phyloP scores from a whole-genome alignment of 2,329 filamentous ascomycete genomes.

The Verticillium tricorpus region DNA sequence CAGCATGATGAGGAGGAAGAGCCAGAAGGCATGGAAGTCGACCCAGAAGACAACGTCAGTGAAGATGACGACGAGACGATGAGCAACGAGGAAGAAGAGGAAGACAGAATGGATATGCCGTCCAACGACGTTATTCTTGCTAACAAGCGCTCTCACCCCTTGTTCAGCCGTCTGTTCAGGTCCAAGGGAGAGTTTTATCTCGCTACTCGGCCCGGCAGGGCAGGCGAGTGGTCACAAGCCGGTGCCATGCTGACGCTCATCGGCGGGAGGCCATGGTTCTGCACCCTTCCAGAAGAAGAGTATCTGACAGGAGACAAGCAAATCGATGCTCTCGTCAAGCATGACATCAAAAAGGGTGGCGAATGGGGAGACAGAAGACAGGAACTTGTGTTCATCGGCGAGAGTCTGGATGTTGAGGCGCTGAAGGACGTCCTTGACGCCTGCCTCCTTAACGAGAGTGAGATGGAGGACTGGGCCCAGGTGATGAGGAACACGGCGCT shows the following conservation, averaged over 20 bases:
- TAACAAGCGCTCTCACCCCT: slow-evolving; percentile 49
- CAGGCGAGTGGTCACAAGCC: slow-evolving; percentile 60
- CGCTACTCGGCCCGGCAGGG: slow-evolving; percentile 49
- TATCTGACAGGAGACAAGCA: slow-evolving; percentile 42
- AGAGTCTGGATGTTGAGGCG: slow-evolving; percentile 49
- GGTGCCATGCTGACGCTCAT: slow-evolving; percentile 59
- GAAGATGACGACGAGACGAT: slow-evolving; percentile 18
- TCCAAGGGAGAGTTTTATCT: slow-evolving; percentile 61
- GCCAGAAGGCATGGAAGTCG: slow-evolving; percentile 26
- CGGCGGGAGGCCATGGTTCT: slow-evolving; percentile 55
- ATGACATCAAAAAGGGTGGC: slow-evolving; percentile 48
- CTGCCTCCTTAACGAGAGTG: slow-evolving; percentile 57
- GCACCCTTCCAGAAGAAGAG: slow-evolving; percentile 47
- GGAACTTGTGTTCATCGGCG: slow-evolving; percentile 70
- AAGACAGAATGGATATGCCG: slow-evolving; percentile 26
- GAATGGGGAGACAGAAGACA: slow-evolving; percentile 68
- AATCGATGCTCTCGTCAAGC: slow-evolving; percentile 42
- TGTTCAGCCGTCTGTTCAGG: slow-evolving; percentile 52
- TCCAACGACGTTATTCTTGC: slow-evolving; percentile 41
- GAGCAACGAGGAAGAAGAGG: slow-evolving; percentile 17
- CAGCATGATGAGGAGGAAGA: slow-evolving; percentile 33
- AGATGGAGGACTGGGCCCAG: slow-evolving; percentile 49
- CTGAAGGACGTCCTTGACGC: slow-evolving; percentile 51
- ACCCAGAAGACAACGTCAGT: slow-evolving; percentile 24
- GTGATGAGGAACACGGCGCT: slow-evolving; percentile 41